Evolutionary conservation across 2,329 filamentous ascomycete species (phyloP), one percentile per base, ranked within the genome.

Genomic region (Colletotrichum abscissum): DNA sequence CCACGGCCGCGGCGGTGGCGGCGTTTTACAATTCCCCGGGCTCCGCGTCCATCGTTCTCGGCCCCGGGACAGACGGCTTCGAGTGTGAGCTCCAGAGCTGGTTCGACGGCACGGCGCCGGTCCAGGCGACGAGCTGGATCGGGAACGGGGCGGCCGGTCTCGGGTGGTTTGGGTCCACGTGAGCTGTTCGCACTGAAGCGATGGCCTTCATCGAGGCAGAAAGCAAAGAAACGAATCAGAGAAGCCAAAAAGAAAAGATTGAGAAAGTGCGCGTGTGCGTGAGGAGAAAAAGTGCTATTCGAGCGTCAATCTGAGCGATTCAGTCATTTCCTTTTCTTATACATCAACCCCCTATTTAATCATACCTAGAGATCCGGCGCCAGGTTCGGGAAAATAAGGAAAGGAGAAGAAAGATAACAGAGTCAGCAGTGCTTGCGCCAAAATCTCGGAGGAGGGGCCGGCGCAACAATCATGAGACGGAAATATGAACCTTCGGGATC

Each of bases 21-120:
- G 70, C 65, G 6, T 71, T 68, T 26, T 74, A 72, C 62, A 69
- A 59, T 14, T 72, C 74, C 8, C 74, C 74, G 2, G 78, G 78
- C 26, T 63, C 75, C n/a, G 65, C 77, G 4, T 72, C 76, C 46
- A 72, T 75, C 49, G 62, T 76, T 52, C 77, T 84, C 5, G 79
- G 78, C 2, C 80, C 82, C n/a, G 77, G 79, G 8, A 82, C 82
- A 56, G 86, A 88, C 68, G 86, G 86, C 1, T 88, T 84, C 72
- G 84, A 87, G 74, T 80, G 78, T 9, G 86, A 88, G 76, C 76
- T 88, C 64, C 84, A 85, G 73, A 74, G 72, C 55, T 75, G 74
- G 74, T 75, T 74, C 68, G 74, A 74, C 24, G 74, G 69, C 26
- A 28, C 64, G 2, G 67, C 74, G 3, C 70, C 70, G 8, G 70